phyloP scores from a whole-genome alignment of 192 early-diverging fungal species.

The Rhizophagus prolifer region DNA sequence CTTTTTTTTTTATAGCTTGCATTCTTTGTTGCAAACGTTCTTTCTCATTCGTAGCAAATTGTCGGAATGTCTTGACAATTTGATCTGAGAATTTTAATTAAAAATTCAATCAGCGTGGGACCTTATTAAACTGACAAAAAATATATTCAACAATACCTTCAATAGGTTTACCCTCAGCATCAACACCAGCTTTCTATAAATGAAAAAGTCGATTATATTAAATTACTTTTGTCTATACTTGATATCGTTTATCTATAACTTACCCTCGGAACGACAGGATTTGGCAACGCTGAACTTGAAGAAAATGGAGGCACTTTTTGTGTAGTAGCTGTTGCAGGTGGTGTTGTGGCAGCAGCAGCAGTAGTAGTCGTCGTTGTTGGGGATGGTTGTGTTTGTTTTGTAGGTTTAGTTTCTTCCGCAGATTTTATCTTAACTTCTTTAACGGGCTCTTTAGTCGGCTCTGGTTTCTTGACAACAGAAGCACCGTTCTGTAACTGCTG shows the following conservation, averaged over 20 bases:
- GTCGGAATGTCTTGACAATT: conserved; percentile 50
- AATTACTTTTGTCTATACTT: background rate
- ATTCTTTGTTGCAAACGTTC: conserved; percentile 73
- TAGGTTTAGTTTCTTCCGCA: conserved; percentile 6
- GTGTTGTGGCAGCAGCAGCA: background rate
- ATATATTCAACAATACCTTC: background rate
- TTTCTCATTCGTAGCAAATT: conserved; percentile 78
- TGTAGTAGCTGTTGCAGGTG: conserved; percentile 1
- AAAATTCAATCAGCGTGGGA: background rate
- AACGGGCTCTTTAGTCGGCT: background rate
- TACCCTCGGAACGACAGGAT: conserved; percentile 15
- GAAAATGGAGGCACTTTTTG: conserved; percentile 17
- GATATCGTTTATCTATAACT: background rate
- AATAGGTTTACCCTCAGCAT: conserved; percentile 24
- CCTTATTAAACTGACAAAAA: background rate
- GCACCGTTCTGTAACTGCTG: conserved; percentile 33
- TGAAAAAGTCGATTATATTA: background rate
- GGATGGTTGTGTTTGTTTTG: conserved; percentile 5
- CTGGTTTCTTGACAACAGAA: background rate
- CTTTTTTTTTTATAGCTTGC: conserved; percentile 70
- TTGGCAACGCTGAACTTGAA: background rate
- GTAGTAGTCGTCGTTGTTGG: background rate
- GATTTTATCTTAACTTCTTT: conserved; percentile 23
- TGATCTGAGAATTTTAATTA: conserved; percentile 47
- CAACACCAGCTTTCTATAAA: conserved; percentile 23